Base-by-base conservation (phyloP, 108 stramenopile genomes). In the Nitzschia inconspicua region DNA sequence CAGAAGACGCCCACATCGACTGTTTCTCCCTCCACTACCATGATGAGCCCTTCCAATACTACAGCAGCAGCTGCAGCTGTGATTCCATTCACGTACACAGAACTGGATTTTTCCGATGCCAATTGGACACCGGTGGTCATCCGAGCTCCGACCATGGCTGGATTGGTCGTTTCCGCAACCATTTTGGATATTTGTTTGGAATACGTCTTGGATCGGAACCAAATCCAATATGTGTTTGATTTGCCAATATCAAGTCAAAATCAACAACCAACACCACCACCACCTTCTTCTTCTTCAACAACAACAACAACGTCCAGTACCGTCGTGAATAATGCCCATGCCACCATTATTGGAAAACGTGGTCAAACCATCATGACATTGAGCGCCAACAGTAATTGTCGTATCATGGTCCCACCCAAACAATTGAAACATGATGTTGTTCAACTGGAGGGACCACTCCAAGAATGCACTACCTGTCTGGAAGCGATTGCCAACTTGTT, bases 401-500 rank as follows among this genome's bases (percentile, higher is more conserved):
- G 90, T n/a, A 88, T 92, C 44, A 82, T 84, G 83, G 75, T 88
- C 5, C 90, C 90, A 2, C 82, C 77, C 22, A 72, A 73, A 36
- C 62, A 76, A 47, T 30, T 73, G 24, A 43, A 63, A 20, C 64
- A 76, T 34, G 68, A 81, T 63, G 31, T 82, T 11, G 47, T 82
- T 34, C 80, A 82, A 62, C 40, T 82, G 30, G 80, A 82, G 52
- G 80, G 72, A 5, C 63, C 52, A 4, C 61, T 77, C 22, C 8
- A 31, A 3, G 65, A 77, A 39, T 73, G 73, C 19, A 16, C 13
- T 9, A 26, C 44, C 10, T 77, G 80, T 42, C 60, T 77, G 29
- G 50, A 65, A 50, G 40, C 37, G 31, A 44, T 55, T 18, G 31
- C 23, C 18, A 30, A 9, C 25, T 54, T 30, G 20, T 44, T 68